A percentile compares a stretch with the other conserved stretches of the same genome.
Conservation (phyloP, 2,329 filamentous ascomycete genomes). For the Aspergillus aculeatus region DNA sequence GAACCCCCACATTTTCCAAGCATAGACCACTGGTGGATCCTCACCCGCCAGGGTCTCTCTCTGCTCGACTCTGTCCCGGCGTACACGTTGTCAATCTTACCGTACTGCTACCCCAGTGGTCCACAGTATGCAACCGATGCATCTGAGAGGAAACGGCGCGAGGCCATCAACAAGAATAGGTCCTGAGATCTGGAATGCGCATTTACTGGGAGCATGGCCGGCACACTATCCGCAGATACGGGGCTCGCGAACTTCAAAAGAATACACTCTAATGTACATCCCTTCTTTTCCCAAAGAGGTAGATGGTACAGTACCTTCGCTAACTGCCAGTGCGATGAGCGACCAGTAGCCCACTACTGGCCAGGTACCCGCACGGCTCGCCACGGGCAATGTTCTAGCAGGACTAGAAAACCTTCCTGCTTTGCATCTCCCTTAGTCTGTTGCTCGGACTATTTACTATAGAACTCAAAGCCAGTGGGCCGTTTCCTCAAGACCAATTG, state of each 20-base stretch:
- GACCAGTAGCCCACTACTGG: neutral
- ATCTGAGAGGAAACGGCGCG: neutral
- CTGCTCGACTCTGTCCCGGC: neutral
- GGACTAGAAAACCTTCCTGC: neutral
- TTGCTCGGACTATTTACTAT: neutral
- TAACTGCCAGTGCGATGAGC: neutral
- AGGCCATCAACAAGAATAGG: neutral
- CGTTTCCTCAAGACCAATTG: neutral
- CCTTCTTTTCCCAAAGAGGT: neutral
- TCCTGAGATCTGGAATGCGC: neutral
- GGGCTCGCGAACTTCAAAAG: neutral
- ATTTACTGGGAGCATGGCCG: neutral
- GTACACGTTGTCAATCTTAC: neutral
- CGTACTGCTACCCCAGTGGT: neutral
- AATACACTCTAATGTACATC: too few relatives aligned
- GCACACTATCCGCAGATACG: neutral
- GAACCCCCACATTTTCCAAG: neutral
- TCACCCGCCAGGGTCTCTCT: neutral
- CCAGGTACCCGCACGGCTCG: neutral
- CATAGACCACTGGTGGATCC: neutral
- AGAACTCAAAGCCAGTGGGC: constrained; percentile 2
- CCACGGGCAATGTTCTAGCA: neutral
- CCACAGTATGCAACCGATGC: neutral
- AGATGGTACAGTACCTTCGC: neutral
- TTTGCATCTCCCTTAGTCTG: neutral